phyloP scores from a whole-genome alignment of 2,329 filamentous ascomycete species.

The Calonectria honghensis region DNA sequence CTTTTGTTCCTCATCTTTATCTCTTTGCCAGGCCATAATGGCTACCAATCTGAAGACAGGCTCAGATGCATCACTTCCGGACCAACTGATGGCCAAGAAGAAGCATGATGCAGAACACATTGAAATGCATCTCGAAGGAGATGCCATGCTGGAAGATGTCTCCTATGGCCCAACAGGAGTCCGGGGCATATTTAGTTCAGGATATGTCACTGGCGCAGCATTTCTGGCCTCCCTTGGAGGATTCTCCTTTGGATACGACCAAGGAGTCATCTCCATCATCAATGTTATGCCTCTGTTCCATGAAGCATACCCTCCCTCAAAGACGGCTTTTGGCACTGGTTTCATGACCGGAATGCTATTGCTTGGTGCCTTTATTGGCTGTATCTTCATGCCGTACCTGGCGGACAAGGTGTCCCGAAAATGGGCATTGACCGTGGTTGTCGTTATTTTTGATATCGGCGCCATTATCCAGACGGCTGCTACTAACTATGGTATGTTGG shows the following conservation, averaged over 20 bases:
- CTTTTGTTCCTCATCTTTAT: background rate
- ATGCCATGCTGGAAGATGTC: background rate
- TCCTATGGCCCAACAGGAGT: constrained; percentile 3
- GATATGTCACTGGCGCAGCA: constrained; percentile 21
- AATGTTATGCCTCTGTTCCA: constrained; percentile 16
- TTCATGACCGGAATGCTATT: constrained; percentile 12
- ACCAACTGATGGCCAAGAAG: constrained; percentile 10
- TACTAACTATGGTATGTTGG: constrained; percentile 1
- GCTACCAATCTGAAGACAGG: background rate
- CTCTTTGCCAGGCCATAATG: background rate
- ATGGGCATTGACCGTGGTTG: constrained; percentile 20
- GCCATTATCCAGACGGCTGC: constrained; percentile 10
- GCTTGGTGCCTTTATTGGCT: constrained; percentile 12
- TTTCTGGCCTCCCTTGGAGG: constrained; percentile 12
- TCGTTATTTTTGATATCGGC: constrained; percentile 16
- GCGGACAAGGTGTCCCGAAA: constrained; percentile 23
- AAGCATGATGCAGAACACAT: background rate
- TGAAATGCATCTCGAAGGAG: background rate
- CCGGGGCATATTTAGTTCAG: constrained; percentile 9
- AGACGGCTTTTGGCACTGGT: constrained; percentile 11
- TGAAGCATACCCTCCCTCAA: constrained; percentile 10
- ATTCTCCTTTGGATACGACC: constrained; percentile 10
- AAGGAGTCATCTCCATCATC: constrained; percentile 19
- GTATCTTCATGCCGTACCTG: constrained; percentile 13
- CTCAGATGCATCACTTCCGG: constrained; percentile 13